Evolutionary conservation across 164 flowering plant genomes (phyloP).

Genomic region (Protea cynaroides): DNA sequence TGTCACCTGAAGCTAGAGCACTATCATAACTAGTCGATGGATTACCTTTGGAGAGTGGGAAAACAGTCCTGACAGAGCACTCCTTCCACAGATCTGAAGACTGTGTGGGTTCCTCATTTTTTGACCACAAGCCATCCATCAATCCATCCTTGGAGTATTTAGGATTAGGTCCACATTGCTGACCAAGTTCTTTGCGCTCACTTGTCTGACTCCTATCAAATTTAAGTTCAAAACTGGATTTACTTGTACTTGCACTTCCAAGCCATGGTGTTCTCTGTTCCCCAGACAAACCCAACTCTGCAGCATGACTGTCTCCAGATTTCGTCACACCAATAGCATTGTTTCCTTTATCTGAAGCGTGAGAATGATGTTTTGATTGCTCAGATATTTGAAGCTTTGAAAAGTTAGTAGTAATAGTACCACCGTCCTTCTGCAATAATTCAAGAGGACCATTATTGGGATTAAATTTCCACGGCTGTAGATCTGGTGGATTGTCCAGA

Average conservation of each 20-base stretch:
- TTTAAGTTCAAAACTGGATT: constrained; percentile 29
- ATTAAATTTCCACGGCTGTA: constrained; percentile 46
- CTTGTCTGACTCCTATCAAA: constrained; percentile 23
- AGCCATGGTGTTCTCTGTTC: constrained; percentile 44
- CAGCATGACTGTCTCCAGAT: constrained; percentile 28
- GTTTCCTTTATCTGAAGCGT: constrained; percentile 22
- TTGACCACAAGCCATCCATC: constrained; percentile 25
- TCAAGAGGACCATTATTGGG: constrained; percentile 37
- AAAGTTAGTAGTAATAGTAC: constrained; percentile 13
- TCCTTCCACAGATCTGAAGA: constrained; percentile 59
- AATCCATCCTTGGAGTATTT: constrained; percentile 28
- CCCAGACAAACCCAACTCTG: constrained; percentile 25
- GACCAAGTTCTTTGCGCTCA: constrained; percentile 40
- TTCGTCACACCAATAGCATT: constrained; percentile 14
- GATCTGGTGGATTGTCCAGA: constrained; percentile 48
- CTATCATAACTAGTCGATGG: constrained; percentile 32
- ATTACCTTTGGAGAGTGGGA: constrained; percentile 50
- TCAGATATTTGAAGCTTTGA: constrained; percentile 34
- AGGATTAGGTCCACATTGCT: constrained; percentile 15
- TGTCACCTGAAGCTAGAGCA: constrained; percentile 22
- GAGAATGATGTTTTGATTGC: constrained; percentile 24
- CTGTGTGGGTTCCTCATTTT: constrained; percentile 23
- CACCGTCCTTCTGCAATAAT: constrained; percentile 21
- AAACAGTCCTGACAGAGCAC: constrained; percentile 65
- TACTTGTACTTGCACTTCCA: constrained; percentile 52